Base-by-base conservation (phyloP, 2,329 filamentous ascomycete genomes). In the Claviceps fusiformis region DNA sequence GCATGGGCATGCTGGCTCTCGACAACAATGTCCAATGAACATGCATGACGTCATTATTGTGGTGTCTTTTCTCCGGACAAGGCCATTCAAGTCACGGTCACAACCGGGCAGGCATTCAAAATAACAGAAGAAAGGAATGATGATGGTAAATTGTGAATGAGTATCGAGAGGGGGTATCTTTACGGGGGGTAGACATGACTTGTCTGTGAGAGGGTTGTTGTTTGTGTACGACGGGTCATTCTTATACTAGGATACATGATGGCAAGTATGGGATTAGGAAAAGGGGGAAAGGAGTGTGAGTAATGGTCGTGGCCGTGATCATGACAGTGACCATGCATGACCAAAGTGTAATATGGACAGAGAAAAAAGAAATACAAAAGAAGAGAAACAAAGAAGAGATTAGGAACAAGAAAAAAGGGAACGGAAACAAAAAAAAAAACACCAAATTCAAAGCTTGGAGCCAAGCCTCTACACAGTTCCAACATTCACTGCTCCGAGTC, bases 401-500 rank as follows among this genome's bases (percentile, higher is more conserved):
- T n/a, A n/a, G n/a, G n/a, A 52, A 24, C 11, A 37, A 13, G 24
- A 50, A 7, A 37, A 37, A 37, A 5, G n/a, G n/a, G 15, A 24
- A 37, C 9, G 1, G 17, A 35, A 11, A 49, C 11, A n/a, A 9
- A n/a, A 49, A 35, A 19, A 35, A 49, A n/a, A 5, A 44, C 3
- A 10, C 37, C 10, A n/a, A n/a, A n/a, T n/a, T n/a, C n/a, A n/a
- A 39, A 15, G 15, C 5, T 41, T 5, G 39, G 5, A 41, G 8
- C 35, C 35, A 13, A 47, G n/a, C 24, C 3, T 24, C 1, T 2
- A 7, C 27, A n/a, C 24, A n/a, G 5, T n/a, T n/a, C n/a, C n/a
- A n/a, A n/a, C n/a, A n/a, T n/a, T 62, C 53, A 66, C 49, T 61
- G 53, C 45, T 76, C 77, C 27, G 76, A 81, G 64, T 86, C 84